A percentile compares a stretch with the other conserved stretches of the same genome.
Conservation (phyloP, 306 rosid genomes). For the Cucumis hystrix region DNA sequence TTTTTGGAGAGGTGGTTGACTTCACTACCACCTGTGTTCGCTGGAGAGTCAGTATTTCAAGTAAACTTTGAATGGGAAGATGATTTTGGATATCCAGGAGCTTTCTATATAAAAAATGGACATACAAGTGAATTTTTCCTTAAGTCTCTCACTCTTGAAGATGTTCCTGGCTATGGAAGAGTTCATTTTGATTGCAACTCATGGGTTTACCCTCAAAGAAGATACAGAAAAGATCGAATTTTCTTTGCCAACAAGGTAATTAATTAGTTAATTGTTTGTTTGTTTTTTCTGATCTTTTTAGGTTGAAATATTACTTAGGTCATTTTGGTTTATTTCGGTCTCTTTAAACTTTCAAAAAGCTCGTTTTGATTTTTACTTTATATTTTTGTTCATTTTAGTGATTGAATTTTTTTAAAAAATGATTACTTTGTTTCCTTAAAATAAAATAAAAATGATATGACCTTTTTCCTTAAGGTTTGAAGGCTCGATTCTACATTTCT, state of each 20-base stretch:
- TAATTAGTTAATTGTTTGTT: background rate
- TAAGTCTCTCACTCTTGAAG: slow-evolving; percentile 42
- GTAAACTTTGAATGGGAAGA: slow-evolving; percentile 57
- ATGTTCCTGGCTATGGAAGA: slow-evolving; percentile 47
- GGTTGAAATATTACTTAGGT: too few species aligned
- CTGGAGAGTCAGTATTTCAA: slow-evolving; percentile 37
- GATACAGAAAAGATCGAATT: background rate
- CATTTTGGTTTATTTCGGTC: too few species aligned
- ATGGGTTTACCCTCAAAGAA: slow-evolving; percentile 40
- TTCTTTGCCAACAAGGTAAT: background rate
- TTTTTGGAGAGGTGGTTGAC: slow-evolving; percentile 45
- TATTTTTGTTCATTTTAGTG: too few species aligned
- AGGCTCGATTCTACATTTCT: too few species aligned
- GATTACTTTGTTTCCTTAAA: too few species aligned
- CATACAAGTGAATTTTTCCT: slow-evolving; percentile 63
- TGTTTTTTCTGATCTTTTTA: slow-evolving; percentile 13
- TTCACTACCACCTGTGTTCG: slow-evolving; percentile 21
- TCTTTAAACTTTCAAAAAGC: too few species aligned
- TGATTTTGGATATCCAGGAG: slow-evolving; percentile 53
- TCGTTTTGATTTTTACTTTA: too few species aligned
- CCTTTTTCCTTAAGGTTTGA: too few species aligned
- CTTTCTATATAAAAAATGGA: slow-evolving; percentile 46
- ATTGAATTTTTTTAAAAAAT: too few species aligned
- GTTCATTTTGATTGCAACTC: slow-evolving; percentile 71
- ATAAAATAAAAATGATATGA: too few species aligned